Percentiles rank a stretch among this genome's conserved stretches.
Evolutionary conservation across 768 basidiomycete genomes (phyloP).

Genomic region (Infundibulicybe gibba): DNA sequence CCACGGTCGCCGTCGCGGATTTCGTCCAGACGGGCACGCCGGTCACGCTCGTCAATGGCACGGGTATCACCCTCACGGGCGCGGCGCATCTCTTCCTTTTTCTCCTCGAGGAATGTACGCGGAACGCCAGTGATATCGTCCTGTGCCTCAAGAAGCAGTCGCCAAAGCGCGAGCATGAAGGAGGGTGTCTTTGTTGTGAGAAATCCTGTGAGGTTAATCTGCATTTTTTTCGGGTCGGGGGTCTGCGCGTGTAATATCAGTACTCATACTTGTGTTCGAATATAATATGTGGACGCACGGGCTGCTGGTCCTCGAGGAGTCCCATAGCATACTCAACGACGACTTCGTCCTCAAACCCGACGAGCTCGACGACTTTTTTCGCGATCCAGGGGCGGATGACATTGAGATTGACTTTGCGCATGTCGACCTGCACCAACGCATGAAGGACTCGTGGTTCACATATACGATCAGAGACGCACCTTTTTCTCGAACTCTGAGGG

Average conservation of each 20-base stretch:
- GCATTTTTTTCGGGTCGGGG: conserved; percentile 94
- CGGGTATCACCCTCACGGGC: conserved; percentile 60
- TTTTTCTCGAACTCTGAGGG: conserved; percentile 88
- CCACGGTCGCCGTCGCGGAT: conserved; percentile 60
- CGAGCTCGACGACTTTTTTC: conserved; percentile 85
- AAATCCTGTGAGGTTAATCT: conserved; percentile 92
- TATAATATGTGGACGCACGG: conserved; percentile 57
- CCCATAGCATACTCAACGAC: conserved; percentile 97
- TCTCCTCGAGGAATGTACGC: conserved; percentile 83
- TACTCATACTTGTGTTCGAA: not conserved
- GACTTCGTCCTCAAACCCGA: conserved; percentile 96
- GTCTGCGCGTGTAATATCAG: conserved; percentile 39
- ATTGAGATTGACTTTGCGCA: conserved; percentile 89
- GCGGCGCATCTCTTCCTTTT: conserved; percentile 87
- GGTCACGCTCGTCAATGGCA: conserved; percentile 68
- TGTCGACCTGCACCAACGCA: conserved; percentile 63
- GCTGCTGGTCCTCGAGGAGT: conserved; percentile 82
- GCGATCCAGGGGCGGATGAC: conserved; percentile 96
- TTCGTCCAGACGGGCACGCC: conserved; percentile 65
- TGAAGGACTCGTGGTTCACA: no score
- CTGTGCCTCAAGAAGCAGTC: conserved; percentile 90
- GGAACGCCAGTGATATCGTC: conserved; percentile 87
- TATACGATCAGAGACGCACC: conserved; percentile 33
- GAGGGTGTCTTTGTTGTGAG: conserved; percentile 79
- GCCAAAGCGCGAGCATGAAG: conserved; percentile 92